These are phyloP conservation scores for Marasmius fiardii DNA, from an alignment of 1,284 basidiomycete species.

Conservation along the genomic window DNA sequence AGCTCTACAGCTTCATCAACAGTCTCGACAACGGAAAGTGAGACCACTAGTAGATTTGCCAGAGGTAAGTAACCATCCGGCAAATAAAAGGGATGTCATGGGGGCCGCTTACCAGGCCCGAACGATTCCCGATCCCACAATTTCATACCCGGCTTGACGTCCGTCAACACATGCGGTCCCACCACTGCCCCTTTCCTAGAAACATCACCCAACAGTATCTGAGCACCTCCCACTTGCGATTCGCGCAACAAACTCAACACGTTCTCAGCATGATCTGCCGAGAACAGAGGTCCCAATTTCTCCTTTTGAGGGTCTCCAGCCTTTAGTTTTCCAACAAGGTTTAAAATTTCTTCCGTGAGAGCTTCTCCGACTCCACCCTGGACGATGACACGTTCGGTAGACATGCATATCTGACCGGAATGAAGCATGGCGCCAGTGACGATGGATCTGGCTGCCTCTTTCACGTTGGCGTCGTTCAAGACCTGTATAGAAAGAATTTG, in stretches of 20 bases:
- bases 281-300: conserved; percentile 44
- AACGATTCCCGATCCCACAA: conserved; percentile 58
- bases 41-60: conserved; percentile 34
- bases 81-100: conserved; percentile 21
- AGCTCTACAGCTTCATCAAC: conserved; percentile 51
- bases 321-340: conserved; percentile 29
- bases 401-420: conserved; percentile 73
- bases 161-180: conserved; percentile 51
- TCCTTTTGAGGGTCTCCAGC: conserved; percentile 13
- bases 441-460: conserved; percentile 53
- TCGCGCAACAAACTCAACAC: conserved; percentile 48
- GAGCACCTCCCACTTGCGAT: conserved; percentile 48
- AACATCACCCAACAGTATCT: conserved; percentile 46
- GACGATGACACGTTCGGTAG: conserved; percentile 64
- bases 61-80: conserved; percentile 1
- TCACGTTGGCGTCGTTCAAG: conserved; percentile 58
- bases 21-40: conserved; percentile 43
- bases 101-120: conserved; percentile 44
- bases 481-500: conserved; percentile 24
- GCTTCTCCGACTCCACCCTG: conserved; percentile 36
- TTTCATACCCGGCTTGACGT: conserved; percentile 46
- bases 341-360: conserved; percentile 33
- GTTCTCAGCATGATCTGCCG: conserved; percentile 44
- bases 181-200: conserved; percentile 40
- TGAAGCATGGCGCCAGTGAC: conserved; percentile 58